Percentiles rank a stretch among this genome's conserved stretches.
Conservation (phyloP, 495 filamentous ascomycete species). For the Chaetomidium leptoderma region DNA sequence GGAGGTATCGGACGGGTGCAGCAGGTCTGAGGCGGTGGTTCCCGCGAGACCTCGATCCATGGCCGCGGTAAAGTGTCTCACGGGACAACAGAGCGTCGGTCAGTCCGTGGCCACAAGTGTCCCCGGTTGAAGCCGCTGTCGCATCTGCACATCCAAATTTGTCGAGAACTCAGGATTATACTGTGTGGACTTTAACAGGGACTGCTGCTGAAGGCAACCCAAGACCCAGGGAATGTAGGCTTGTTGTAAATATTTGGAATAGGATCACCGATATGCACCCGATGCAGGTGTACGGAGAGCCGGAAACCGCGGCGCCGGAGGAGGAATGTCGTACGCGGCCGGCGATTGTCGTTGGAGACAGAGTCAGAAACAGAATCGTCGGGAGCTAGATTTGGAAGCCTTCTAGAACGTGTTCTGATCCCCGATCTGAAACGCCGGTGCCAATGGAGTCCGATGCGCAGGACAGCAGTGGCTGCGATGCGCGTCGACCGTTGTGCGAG, state of each 20-base stretch:
- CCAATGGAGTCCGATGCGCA: slow-evolving; percentile 18
- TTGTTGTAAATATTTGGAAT: no score
- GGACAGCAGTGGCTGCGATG: background rate
- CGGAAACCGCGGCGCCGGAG: background rate
- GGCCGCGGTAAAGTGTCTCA: background rate
- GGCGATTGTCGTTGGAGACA: background rate
- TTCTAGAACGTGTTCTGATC: slow-evolving; percentile 30
- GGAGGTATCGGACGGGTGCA: background rate
- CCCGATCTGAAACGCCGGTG: slow-evolving; percentile 23
- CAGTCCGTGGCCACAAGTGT: background rate
- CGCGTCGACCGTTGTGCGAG: background rate
- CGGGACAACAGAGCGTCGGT: background rate
- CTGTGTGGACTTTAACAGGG: background rate
- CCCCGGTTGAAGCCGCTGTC: background rate
- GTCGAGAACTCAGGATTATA: background rate
- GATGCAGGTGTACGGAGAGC: background rate
- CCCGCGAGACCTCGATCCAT: background rate
- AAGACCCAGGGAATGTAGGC: no score
- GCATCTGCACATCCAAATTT: background rate
- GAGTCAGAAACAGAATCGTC: background rate
- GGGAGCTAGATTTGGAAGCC: slow-evolving; percentile 16
- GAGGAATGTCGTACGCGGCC: background rate
- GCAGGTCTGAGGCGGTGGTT: background rate
- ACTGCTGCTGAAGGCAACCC: no score
- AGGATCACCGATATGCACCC: background rate